Base-by-base conservation (phyloP, 2,329 filamentous ascomycete species). In the Xylaria sp. region DNA sequence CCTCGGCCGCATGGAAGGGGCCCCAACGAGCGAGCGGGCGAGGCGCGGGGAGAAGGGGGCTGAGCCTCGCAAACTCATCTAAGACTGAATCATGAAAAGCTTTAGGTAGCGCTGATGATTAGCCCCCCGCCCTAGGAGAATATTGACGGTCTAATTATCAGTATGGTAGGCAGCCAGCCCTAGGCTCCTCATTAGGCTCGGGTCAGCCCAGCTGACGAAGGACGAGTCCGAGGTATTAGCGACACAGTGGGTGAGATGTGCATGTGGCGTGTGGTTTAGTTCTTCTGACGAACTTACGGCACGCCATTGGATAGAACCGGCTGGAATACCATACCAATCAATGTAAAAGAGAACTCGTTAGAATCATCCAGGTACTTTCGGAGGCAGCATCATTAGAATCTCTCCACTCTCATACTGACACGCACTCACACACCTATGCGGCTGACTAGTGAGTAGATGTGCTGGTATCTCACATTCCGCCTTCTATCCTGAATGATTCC, bases 371-470 rank as follows among this genome's bases (percentile, higher is more conserved):
- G 64, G 58, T 54, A 6, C 57, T 36, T 59, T 42, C 9, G 34
- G 62, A 55, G 36, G 30, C 53, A 57, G 53, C 36, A 34, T 58
- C 36, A 34, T 24, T 27, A 4, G 24, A 45, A 48, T 19, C 57
- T 39, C 63, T 66, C 62, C 67, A 61, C 58, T 58, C 56, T 30
- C 17, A 59, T 27, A 60, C 61, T 61, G 57, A 65, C 54, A 64
- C 57, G 47, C 21, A 17, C 42, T 6, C 17, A 47, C 42, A 42
- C 32, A 27, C 27, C 50, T 50, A 57, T n/a, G 24, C 32, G 42
- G 61, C 64, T 67, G 64, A 69, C 67, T 69, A 69, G 67, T 59
- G 47, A 66, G 64, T 57, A 58, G 21, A 51, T 53, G 17, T 39
- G 32, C 19, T 61, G 50, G 21, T 14, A 47, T 42, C 53, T 51